These are phyloP conservation scores for Brassica rapa DNA, from an alignment of 345 rosid genomes.

Conservation along the genomic window DNA sequence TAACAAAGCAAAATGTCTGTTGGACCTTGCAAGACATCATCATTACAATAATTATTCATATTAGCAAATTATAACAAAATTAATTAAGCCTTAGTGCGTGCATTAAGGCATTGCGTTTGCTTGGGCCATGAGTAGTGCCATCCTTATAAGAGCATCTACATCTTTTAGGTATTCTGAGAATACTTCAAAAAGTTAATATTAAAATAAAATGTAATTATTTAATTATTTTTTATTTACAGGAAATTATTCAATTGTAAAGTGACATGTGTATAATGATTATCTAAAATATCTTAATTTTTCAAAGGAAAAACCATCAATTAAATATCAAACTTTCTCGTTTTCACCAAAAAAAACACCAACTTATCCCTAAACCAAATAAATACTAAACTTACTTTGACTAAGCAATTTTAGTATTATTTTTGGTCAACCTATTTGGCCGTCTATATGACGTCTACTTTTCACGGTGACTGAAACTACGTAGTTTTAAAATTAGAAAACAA, in stretches of 20 bases:
- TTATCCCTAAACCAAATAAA: too few relatives aligned
- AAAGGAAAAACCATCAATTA: too few relatives aligned
- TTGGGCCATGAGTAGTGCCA: constrained; percentile 28
- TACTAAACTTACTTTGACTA: too few relatives aligned
- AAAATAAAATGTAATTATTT: background rate
- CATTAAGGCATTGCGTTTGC: constrained; percentile 19
- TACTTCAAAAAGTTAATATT: background rate
- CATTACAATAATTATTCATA: constrained; percentile 6
- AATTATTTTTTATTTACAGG: background rate
- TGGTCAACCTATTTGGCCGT: too few relatives aligned
- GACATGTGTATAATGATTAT: background rate
- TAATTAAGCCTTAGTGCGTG: constrained; percentile 13
- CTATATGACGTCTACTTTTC: too few relatives aligned
- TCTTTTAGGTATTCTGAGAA: background rate
- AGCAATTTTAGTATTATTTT: too few relatives aligned
- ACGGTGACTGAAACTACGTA: too few relatives aligned
- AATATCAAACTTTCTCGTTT: too few relatives aligned
- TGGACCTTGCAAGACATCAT: constrained; percentile 13
- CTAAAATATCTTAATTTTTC: background rate
- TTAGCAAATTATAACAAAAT: background rate
- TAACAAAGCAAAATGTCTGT: background rate
- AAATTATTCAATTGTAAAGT: background rate
- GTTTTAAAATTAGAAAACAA: too few relatives aligned
- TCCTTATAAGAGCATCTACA: background rate
- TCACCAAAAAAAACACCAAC: too few relatives aligned